Evolutionary conservation across 2,329 filamentous ascomycete species (phyloP), one percentile per base, ranked within the genome.

Genomic region (Xylaria sp.): DNA sequence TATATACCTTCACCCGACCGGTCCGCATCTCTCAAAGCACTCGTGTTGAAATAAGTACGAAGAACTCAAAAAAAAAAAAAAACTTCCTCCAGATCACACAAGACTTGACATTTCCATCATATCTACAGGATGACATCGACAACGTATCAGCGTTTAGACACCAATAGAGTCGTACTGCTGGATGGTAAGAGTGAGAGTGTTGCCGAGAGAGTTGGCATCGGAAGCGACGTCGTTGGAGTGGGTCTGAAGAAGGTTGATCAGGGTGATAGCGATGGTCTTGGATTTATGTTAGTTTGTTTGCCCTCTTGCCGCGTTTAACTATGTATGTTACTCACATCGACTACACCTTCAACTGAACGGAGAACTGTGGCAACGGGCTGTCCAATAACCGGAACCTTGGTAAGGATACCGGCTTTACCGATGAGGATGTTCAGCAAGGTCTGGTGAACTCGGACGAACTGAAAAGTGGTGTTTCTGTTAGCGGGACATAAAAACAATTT

Each of bases 391-490:
- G 63, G 63, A 7, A 65, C 4, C n/a, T 33, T 19, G 13, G 40
- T 27, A 13, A 65, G 38, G 17, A 63, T 9, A n/a, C 58, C 58
- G 21, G 54, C 62, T 15, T 65, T 65, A 21, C 62, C 62, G 17
- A 65, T 65, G 19, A 65, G 47, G 51, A 65, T 65, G 31, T 60
- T 65, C 1, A 65, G 44, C 2, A 65, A 52, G 17, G 21, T 31
- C 31, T 65, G 62, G 47, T 65, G 62, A 17, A 62, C 55, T 13
- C 55, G 51, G 27, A 65, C 62, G 41, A 65, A 65, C 62, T 65
- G n/a, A 4, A 38, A 9, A 17, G 40, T 11, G 6, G 7, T 21
- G 35, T 13, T 3, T 2, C 25, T 29, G 29, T 58, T 38, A 63
- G 52, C 21, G 7, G 10, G 1, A 9, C 2, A 11, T 10, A 6